These are phyloP conservation scores for Nemania serpens DNA, from an alignment of 2,329 filamentous ascomycete genomes.

Conservation along the genomic window DNA sequence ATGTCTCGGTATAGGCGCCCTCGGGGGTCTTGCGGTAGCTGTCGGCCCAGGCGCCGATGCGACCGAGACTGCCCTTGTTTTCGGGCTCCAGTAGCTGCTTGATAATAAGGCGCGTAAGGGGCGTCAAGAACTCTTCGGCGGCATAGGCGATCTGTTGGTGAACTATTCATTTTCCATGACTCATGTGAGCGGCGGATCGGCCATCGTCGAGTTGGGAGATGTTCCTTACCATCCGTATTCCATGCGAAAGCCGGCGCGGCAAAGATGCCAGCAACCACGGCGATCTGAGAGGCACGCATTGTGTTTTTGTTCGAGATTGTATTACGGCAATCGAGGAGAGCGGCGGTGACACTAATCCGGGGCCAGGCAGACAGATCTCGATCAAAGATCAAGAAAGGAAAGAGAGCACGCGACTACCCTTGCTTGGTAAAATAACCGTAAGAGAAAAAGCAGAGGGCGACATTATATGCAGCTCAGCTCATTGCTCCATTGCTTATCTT, in stretches of 20 bases:
- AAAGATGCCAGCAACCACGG: constrained; percentile 20
- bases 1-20: constrained; percentile 43
- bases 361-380: neutral
- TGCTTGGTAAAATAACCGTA: neutral
- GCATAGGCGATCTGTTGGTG: constrained; percentile 33
- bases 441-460: neutral
- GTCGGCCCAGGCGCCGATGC: constrained; percentile 49
- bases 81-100: constrained; percentile 42
- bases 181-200: neutral
- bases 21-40: constrained; percentile 42
- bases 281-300: constrained; percentile 28
- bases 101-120: constrained; percentile 33
- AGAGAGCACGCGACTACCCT: constrained; percentile 12
- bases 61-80: constrained; percentile 42
- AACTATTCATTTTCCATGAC: constrained; percentile 12
- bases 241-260: constrained; percentile 26
- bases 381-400: neutral
- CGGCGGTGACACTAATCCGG: neutral
- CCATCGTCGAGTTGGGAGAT: neutral
- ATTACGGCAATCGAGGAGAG: neutral
- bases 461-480: neutral
- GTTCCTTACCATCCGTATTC: constrained; percentile 31
- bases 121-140: constrained; percentile 31
- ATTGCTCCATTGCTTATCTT: constrained; percentile 9
- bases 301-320: neutral